These are phyloP conservation scores for Pseudogymnoascus sp. DNA, from an alignment of 2,329 filamentous ascomycete species.

Conservation along the genomic window DNA sequence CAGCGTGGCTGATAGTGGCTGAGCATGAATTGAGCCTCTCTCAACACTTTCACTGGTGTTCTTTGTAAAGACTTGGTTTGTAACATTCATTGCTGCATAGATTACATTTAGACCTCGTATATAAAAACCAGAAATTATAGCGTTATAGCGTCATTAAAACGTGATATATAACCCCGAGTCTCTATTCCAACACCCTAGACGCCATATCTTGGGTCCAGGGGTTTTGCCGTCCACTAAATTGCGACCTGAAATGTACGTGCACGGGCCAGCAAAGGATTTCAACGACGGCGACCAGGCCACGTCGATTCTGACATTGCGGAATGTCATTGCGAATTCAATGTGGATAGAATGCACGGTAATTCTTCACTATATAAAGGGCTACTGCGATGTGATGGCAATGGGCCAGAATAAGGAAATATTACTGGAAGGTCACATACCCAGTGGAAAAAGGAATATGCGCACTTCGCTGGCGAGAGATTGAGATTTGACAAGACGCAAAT, in stretches of 20 bases:
- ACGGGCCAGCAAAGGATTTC: slow-evolving; percentile 2
- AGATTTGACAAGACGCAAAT: background rate
- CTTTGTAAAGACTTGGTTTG: background rate
- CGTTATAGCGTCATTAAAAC: background rate
- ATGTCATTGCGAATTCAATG: background rate
- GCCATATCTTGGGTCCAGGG: slow-evolving; percentile 4
- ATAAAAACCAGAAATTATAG: background rate
- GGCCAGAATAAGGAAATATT: background rate
- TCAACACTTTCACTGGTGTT: background rate
- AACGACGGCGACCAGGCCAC: background rate
- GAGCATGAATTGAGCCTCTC: background rate
- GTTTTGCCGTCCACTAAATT: slow-evolving; percentile 6
- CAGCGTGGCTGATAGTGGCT: background rate
- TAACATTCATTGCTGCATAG: background rate
- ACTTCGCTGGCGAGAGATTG: background rate
- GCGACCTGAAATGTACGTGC: background rate
- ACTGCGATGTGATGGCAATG: background rate
- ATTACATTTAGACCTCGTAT: background rate
- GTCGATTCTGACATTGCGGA: background rate
- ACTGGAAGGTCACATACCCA: background rate
- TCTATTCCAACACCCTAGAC: background rate
- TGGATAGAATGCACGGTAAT: background rate
- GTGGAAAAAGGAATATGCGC: background rate
- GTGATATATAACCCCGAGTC: background rate
- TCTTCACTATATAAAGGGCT: background rate